Percentiles rank a stretch among this genome's conserved stretches.
Conservation (phyloP, 2,329 filamentous ascomycete species). For the Ophiostoma sp. region DNA sequence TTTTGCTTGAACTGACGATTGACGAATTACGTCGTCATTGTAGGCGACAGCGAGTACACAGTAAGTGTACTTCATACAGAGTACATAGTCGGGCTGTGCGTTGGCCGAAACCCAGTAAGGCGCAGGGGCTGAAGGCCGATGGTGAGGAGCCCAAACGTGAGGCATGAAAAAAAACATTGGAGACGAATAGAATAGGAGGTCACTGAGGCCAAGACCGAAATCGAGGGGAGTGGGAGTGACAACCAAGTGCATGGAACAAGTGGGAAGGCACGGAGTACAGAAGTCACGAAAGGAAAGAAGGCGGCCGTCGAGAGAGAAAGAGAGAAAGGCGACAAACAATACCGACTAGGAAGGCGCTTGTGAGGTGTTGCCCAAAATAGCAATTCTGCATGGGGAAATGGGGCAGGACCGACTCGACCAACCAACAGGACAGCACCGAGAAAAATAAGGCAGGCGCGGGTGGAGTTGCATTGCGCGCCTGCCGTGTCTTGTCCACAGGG, state of each 20-base stretch:
- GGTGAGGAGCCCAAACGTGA: background rate
- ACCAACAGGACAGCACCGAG: background rate
- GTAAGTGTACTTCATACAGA: background rate
- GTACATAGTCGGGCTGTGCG: background rate
- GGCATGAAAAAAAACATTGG: background rate
- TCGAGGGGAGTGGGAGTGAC: no score
- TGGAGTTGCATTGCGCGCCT: conserved; percentile 6
- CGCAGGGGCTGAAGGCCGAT: background rate
- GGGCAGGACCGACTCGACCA: background rate
- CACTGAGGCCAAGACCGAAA: background rate
- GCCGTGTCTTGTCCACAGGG: background rate
- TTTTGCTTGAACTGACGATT: background rate
- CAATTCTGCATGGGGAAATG: background rate
- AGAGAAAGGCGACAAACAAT: background rate
- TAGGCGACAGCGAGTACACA: background rate
- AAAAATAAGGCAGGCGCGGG: background rate
- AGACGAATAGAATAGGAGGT: background rate
- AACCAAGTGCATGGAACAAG: background rate
- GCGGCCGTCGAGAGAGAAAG: no score
- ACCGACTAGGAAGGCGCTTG: conserved; percentile 3
- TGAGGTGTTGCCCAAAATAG: conserved; percentile 12
- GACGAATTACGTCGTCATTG: background rate
- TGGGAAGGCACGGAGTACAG: background rate
- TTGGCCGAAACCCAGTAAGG: background rate
- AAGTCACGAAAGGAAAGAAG: background rate